Base-by-base conservation (phyloP, 1,284 basidiomycete species). In the Heliocybe sulcata region DNA sequence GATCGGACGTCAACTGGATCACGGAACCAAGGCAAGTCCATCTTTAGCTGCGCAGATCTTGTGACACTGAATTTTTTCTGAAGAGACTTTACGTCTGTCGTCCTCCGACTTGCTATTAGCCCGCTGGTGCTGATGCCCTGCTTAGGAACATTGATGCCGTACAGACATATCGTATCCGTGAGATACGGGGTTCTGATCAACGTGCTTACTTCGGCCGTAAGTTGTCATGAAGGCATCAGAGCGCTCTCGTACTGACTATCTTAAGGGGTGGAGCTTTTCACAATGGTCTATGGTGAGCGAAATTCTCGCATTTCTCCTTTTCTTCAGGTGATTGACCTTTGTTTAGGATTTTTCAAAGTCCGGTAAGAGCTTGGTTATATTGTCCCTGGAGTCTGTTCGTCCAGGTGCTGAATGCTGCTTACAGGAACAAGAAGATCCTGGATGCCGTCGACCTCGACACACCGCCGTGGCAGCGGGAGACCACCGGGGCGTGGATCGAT, bases 401-500 rank as follows among this genome's bases (percentile, higher is more conserved):
- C n/a, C 12, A 19, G 20, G 16, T 35, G 10, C 16, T 33, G 42
- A 42, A 20, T 20, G 38, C 33, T 23, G 33, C 27, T 12, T 1
- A 20, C 61, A 86, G 86, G 61, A 77, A 82, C 58, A 77, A 76
- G 59, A 74, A 73, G 14, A 89, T 94, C 54, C 73, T 95, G 25
- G 92, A 95, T 60, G 73, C 79, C 0, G 90, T 95, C 19, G 85
- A 92, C 59, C 71, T 95, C 35, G 84, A 93, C 48, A 90, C 84
- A 16, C 87, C 87, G 0, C 82, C 90, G 0, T 93, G 88, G 76
- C 80, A 90, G 60, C 82, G 85, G 19, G 79, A 85, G 55, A 85
- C 89, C 0, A 83, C 79, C 1, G 93, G 93, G 1, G 76, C 92
- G 59, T 96, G 94, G 94, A 74, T 96, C 25, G 91, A 96, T 64